Conservation (phyloP, 768 basidiomycete species). For the Termitomyces eurrhizus region DNA sequence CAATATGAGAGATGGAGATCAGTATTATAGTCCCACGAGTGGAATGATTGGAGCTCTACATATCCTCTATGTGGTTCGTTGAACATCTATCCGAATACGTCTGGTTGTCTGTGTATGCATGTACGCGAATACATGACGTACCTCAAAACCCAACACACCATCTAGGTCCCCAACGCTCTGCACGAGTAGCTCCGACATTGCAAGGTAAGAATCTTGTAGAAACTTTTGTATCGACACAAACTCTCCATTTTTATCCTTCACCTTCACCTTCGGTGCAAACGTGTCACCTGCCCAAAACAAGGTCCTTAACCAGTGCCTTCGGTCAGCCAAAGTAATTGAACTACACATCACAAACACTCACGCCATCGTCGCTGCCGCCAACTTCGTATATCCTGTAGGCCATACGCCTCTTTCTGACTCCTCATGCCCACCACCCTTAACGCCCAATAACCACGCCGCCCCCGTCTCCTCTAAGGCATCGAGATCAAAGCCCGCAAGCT, state of each 20-base stretch:
- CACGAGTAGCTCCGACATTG: constrained; percentile 69
- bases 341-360: constrained; percentile 31
- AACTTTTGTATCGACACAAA: constrained; percentile 72
- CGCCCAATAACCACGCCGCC: constrained; percentile 84
- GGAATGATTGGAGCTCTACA: constrained; percentile 74
- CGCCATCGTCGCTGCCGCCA: constrained; percentile 93
- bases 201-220: constrained; percentile 77
- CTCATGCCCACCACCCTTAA: constrained; percentile 69
- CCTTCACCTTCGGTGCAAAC: constrained; percentile 72
- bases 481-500: constrained; percentile 82
- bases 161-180: constrained; percentile 68
- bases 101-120: neutral
- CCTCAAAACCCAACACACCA: constrained; percentile 88
- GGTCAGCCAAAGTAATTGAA: neutral
- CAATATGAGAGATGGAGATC: constrained; percentile 83
- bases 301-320: constrained; percentile 47
- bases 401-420: constrained; percentile 82
- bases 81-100: constrained; percentile 55
- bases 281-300: constrained; percentile 91
- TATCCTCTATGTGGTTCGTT: constrained; percentile 97
- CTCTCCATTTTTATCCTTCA: constrained; percentile 42
- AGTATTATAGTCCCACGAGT: constrained; percentile 90
- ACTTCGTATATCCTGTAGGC: constrained; percentile 93
- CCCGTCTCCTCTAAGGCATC: constrained; percentile 74
- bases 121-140: constrained; percentile 25